Conservation (phyloP, 75 land plant genomes). For the Selaginella tamariscina region DNA sequence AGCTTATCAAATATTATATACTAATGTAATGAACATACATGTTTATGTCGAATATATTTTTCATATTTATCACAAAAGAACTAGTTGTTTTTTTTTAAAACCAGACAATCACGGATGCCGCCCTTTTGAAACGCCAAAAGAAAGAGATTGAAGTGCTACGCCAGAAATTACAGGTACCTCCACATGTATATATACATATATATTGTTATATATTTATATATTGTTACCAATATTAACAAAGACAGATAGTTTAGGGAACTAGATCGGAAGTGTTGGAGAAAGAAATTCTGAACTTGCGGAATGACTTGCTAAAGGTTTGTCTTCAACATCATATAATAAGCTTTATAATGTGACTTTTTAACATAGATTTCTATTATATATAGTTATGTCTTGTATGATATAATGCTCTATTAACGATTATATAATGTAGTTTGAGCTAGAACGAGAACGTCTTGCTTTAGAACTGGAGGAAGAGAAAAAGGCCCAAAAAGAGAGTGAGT, state of each 20-base stretch:
- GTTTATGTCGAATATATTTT: too few species aligned
- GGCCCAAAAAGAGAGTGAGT: slow-evolving; percentile 60
- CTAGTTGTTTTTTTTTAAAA: neutral
- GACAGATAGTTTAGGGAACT: neutral
- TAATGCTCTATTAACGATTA: neutral
- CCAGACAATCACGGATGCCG: slow-evolving; percentile 9
- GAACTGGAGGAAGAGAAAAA: slow-evolving; percentile 84
- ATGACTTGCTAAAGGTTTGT: slow-evolving; percentile 11
- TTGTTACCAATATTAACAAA: too few species aligned
- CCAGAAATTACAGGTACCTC: slow-evolving; percentile 5
- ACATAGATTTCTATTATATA: too few species aligned
- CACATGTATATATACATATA: neutral
- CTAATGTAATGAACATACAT: too few species aligned
- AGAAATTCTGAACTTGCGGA: slow-evolving; percentile 3
- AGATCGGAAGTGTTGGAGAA: slow-evolving; percentile 6
- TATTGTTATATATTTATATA: neutral
- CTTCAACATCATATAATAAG: too few species aligned
- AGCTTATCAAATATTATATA: too few species aligned
- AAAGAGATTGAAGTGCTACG: slow-evolving; percentile 10
- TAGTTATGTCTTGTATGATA: neutral
- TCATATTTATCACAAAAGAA: neutral
- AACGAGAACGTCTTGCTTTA: slow-evolving; percentile 62
- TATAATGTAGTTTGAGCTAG: slow-evolving; percentile 57
- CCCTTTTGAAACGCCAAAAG: slow-evolving; percentile 6
- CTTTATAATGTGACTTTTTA: too few species aligned